Evolutionary conservation across 1,139 yeast species (phyloP).

Genomic region (Hemisphaericaspora lyxosophila): DNA sequence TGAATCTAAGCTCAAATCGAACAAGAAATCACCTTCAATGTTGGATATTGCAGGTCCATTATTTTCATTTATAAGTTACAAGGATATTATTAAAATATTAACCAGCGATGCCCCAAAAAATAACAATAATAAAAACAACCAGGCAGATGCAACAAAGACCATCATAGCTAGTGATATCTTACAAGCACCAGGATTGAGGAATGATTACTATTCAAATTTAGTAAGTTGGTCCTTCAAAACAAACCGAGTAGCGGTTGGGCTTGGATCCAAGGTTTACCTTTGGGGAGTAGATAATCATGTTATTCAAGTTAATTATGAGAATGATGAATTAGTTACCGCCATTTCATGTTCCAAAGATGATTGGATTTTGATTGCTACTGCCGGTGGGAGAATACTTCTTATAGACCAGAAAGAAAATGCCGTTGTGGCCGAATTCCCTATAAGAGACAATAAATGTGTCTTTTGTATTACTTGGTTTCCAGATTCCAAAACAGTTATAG

Average conservation of each 20-base stretch:
- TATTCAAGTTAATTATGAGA: slow-evolving; percentile 19
- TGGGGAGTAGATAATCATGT: slow-evolving; percentile 65
- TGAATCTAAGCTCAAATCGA: slow-evolving; percentile 13
- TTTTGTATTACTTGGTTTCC: slow-evolving; percentile 68
- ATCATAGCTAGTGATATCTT: slow-evolving; percentile 24
- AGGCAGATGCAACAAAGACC: no score
- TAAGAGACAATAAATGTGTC: slow-evolving; percentile 33
- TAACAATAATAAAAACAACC: no score
- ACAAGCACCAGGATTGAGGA: slow-evolving; percentile 74
- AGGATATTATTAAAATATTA: slow-evolving; percentile 12
- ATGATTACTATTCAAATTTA: slow-evolving; percentile 79
- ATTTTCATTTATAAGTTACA: slow-evolving; percentile 16
- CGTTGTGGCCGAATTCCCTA: slow-evolving; percentile 10
- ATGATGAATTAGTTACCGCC: slow-evolving; percentile 51
- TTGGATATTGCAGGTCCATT: slow-evolving; percentile 17
- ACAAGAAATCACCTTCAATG: slow-evolving; percentile 2
- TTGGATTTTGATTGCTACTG: slow-evolving; percentile 54
- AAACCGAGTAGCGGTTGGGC: slow-evolving; percentile 65
- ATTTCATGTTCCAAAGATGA: slow-evolving; percentile 54
- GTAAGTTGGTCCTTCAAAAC: slow-evolving; percentile 68
- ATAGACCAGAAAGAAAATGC: slow-evolving; percentile 19
- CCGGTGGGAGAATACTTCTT: slow-evolving; percentile 26
- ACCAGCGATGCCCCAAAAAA: slow-evolving; percentile 9
- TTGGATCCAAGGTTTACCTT: slow-evolving; percentile 57
- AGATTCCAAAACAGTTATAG: slow-evolving; percentile 42